phyloP scores from a whole-genome alignment of 192 early-diverging fungal genomes.

The Spinellus fusiger region DNA sequence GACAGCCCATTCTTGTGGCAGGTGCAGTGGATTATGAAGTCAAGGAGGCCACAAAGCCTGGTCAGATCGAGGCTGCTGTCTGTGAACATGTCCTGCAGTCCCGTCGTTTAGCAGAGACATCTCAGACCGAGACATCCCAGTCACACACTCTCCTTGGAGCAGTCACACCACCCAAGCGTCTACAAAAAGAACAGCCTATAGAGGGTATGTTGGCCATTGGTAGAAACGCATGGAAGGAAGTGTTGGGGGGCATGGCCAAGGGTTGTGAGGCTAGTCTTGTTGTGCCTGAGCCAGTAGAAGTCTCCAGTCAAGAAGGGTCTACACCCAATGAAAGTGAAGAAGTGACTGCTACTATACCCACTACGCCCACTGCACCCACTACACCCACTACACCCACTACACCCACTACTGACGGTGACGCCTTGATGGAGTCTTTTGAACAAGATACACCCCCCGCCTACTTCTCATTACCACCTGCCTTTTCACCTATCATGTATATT shows the following conservation, averaged over 20 bases:
- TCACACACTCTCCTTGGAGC: neutral
- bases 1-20: constrained; percentile 34
- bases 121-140: neutral
- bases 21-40: constrained; percentile 43
- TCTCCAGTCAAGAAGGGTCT: neutral
- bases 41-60: constrained; percentile 26
- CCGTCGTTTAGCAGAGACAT: constrained; percentile 9
- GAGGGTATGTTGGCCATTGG: constrained; percentile 35
- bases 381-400: neutral
- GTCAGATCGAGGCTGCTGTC: constrained; percentile 30
- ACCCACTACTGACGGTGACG: neutral
- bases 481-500: constrained; percentile 33
- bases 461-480: constrained; percentile 23
- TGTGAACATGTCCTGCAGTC: constrained; percentile 26
- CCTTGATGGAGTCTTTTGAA: neutral
- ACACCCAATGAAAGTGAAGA: neutral
- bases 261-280: constrained; percentile 23
- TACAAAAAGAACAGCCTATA: neutral
- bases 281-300: constrained; percentile 6
- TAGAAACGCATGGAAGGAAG: constrained; percentile 33
- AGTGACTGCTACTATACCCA: neutral
- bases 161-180: neutral
- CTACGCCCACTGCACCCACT: neutral
- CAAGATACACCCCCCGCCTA: constrained; percentile 14
- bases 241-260: constrained; percentile 31